Conservation (phyloP, 2,329 filamentous ascomycete species). For the Keithomyces neogunnii region DNA sequence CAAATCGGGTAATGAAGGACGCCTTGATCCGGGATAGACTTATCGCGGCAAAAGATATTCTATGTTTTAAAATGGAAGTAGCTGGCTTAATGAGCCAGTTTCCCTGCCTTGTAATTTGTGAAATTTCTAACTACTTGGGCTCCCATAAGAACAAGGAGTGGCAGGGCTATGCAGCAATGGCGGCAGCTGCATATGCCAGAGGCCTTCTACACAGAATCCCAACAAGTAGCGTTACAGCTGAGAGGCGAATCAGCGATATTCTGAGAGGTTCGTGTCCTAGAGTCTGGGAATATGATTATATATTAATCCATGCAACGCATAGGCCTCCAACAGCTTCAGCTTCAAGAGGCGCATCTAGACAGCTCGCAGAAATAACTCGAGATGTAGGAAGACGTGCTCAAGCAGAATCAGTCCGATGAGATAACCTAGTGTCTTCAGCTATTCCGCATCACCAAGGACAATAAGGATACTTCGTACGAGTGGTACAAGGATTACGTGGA, state of each 20-base stretch:
- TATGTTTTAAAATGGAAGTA: slow-evolving; percentile 21
- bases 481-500: slow-evolving; percentile 17
- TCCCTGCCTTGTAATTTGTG: slow-evolving; percentile 23
- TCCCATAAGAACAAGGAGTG: slow-evolving; percentile 22
- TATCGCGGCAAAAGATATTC: slow-evolving; percentile 1
- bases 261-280: slow-evolving; percentile 2
- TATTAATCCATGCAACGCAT: background rate
- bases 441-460: slow-evolving; percentile 7
- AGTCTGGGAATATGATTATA: background rate
- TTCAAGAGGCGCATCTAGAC: background rate
- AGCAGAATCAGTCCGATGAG: background rate
- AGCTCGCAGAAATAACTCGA: slow-evolving; percentile 3
- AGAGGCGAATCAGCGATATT: slow-evolving; percentile 8
- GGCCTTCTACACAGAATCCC: slow-evolving; percentile 13
- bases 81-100: slow-evolving; percentile 20
- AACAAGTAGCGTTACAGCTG: slow-evolving; percentile 6
- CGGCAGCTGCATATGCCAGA: slow-evolving; percentile 21
- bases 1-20: background rate
- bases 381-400: background rate
- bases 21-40: slow-evolving; percentile 15
- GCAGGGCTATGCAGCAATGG: slow-evolving; percentile 21
- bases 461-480: slow-evolving; percentile 16
- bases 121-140: slow-evolving; percentile 28
- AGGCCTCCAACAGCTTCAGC: background rate
- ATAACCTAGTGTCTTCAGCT: slow-evolving; percentile 9